Conservation (phyloP, 1,284 basidiomycete genomes). For the Polyporus tsugae region DNA sequence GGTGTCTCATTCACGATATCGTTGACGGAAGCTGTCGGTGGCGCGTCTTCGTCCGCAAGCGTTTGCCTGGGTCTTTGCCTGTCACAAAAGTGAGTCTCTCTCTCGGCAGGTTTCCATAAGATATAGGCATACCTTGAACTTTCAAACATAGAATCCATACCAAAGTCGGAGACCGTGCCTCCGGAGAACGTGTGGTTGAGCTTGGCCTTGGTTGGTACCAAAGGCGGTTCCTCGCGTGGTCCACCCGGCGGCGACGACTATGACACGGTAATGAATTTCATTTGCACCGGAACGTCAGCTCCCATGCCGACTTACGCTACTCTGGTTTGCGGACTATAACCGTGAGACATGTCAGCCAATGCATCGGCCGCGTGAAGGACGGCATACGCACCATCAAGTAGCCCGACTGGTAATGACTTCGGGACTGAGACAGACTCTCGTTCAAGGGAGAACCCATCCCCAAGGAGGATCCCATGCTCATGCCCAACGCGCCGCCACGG, state of each 20-base stretch:
- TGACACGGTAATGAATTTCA: constrained; percentile 19
- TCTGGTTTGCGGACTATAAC: constrained; percentile 65
- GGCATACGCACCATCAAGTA: constrained; percentile 68
- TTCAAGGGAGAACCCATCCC: constrained; percentile 35
- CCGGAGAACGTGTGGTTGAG: constrained; percentile 72
- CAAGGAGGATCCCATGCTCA: constrained; percentile 37
- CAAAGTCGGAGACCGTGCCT: constrained; percentile 70
- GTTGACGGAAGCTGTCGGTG: constrained; percentile 72
- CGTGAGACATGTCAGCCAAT: constrained; percentile 12
- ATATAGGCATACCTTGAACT: constrained; percentile 56
- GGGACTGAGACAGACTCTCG: constrained; percentile 70
- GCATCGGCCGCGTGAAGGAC: constrained; percentile 23
- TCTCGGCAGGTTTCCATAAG: not conserved
- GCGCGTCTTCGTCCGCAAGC: constrained; percentile 75
- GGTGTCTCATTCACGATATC: constrained; percentile 71
- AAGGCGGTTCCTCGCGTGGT: constrained; percentile 72
- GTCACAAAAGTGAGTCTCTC: not conserved
- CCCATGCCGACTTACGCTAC: constrained; percentile 49
- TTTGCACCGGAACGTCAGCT: not conserved
- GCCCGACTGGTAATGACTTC: constrained; percentile 78
- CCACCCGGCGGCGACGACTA: constrained; percentile 64
- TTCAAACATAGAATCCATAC: constrained; percentile 83
- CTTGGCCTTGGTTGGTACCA: constrained; percentile 80
- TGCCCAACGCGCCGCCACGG: constrained; percentile 32
- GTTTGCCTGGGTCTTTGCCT: constrained; percentile 61